Evolutionary conservation across 345 rosid species (phyloP).

Genomic region (Gossypium stocksii): DNA sequence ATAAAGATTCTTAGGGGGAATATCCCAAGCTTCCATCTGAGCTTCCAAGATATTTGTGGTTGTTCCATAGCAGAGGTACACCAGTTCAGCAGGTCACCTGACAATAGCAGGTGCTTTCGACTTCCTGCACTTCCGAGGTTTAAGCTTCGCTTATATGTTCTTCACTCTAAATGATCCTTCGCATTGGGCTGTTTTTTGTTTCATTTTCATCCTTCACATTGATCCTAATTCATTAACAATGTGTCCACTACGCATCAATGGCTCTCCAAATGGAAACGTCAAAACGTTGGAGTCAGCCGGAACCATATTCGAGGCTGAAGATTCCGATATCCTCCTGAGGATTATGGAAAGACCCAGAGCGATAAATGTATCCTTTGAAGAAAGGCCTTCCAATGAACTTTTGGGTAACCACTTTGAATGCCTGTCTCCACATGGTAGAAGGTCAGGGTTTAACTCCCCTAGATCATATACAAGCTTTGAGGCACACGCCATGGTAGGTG

Average conservation of each 20-base stretch:
- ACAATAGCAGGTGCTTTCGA: background rate
- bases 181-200: background rate
- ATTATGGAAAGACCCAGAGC: slow-evolving; percentile 33
- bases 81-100: background rate
- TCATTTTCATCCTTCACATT: background rate
- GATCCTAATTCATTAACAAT: background rate
- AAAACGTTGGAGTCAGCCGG: slow-evolving; percentile 14
- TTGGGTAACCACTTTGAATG: slow-evolving; percentile 22
- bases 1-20: background rate
- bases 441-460: slow-evolving; percentile 38
- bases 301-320: slow-evolving; percentile 31
- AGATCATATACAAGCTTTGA: slow-evolving; percentile 30
- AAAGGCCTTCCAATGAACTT: slow-evolving; percentile 28
- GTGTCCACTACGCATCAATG: slow-evolving; percentile 3
- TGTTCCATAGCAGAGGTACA: background rate
- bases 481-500: slow-evolving; percentile 32
- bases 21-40: background rate
- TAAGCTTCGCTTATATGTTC: background rate
- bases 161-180: background rate
- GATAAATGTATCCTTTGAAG: slow-evolving; percentile 23
- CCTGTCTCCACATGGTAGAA: slow-evolving; percentile 28
- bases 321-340: slow-evolving; percentile 23
- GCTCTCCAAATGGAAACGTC: slow-evolving; percentile 22
- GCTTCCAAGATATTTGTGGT: slow-evolving; percentile 2
- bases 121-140: slow-evolving; percentile 7